Evolutionary conservation across 805 yeast genomes (phyloP).

Genomic region (Candida silvatica): DNA sequence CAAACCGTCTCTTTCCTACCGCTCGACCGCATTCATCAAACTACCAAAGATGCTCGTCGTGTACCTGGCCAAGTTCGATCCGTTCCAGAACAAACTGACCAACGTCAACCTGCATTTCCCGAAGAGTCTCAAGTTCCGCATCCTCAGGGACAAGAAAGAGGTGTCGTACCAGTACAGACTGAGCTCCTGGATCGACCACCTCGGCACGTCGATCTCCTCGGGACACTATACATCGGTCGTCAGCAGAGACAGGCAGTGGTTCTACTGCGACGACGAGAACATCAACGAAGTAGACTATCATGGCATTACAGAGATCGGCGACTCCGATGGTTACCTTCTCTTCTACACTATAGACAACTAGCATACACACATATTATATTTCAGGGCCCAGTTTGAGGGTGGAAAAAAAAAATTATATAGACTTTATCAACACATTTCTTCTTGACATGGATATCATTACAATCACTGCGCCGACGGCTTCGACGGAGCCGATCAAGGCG

Average conservation of each 20-base stretch:
- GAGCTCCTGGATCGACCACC: slow-evolving; percentile 60
- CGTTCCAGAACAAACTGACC: slow-evolving; percentile 20
- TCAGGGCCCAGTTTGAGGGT: too few relatives aligned
- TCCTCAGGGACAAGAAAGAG: slow-evolving; percentile 27
- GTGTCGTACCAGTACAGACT: slow-evolving; percentile 37
- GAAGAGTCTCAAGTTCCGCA: slow-evolving; percentile 25
- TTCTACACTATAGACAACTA: slow-evolving; percentile 38
- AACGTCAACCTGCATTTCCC: slow-evolving; percentile 17
- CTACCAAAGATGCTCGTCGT: slow-evolving; percentile 25
- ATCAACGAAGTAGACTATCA: slow-evolving; percentile 32
- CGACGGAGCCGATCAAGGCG: slow-evolving; percentile 7
- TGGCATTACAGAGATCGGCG: slow-evolving; percentile 26
- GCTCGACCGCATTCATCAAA: slow-evolving; percentile 24
- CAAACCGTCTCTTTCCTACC: slow-evolving; percentile 21
- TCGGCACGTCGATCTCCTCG: slow-evolving; percentile 51
- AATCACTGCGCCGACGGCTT: slow-evolving; percentile 16
- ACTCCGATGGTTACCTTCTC: slow-evolving; percentile 58
- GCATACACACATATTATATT: neutral
- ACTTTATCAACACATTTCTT: neutral
- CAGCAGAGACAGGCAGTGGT: slow-evolving; percentile 51
- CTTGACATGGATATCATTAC: slow-evolving; percentile 14
- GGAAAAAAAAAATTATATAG: too few relatives aligned
- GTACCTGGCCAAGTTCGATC: slow-evolving; percentile 25
- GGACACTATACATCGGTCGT: slow-evolving; percentile 74
- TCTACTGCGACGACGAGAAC: slow-evolving; percentile 68